phyloP scores from a whole-genome alignment of 148 eudicot genomes.

The Simmondsia chinensis region DNA sequence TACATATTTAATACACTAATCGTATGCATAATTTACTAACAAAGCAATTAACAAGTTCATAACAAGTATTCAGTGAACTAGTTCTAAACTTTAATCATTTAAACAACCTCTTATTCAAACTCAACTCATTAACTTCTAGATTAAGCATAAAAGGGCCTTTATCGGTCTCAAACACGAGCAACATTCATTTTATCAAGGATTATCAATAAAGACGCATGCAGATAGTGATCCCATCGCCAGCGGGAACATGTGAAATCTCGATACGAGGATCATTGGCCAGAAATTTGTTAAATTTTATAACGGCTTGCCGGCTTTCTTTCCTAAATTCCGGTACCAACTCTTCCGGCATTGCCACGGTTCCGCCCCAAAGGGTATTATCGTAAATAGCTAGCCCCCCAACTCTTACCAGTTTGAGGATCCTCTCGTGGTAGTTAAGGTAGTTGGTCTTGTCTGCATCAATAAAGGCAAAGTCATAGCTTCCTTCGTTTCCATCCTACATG shows the following conservation, averaged over 20 bases:
- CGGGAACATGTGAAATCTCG: slow-evolving; percentile 34
- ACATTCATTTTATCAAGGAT: no score
- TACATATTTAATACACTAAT: no score
- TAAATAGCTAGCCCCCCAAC: slow-evolving; percentile 48
- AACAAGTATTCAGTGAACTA: no score
- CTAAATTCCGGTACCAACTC: slow-evolving; percentile 15
- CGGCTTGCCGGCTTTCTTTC: background rate
- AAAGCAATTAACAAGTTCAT: no score
- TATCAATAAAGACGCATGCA: slow-evolving; percentile 35
- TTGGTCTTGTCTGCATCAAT: slow-evolving; percentile 60
- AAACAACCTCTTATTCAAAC: no score
- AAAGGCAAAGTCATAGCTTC: slow-evolving; percentile 53
- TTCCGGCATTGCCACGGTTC: slow-evolving; percentile 28
- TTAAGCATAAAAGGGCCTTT: no score
- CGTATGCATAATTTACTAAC: no score
- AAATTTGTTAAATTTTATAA: slow-evolving; percentile 24
- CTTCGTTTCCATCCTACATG: slow-evolving; percentile 39
- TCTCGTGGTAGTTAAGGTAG: slow-evolving; percentile 46
- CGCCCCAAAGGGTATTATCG: slow-evolving; percentile 53
- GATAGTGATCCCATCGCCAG: slow-evolving; percentile 47
- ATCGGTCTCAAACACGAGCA: no score
- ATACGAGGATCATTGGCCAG: slow-evolving; percentile 46
- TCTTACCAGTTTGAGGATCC: slow-evolving; percentile 38
- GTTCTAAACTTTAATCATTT: no score
- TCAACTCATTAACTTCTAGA: no score